phyloP scores from a whole-genome alignment of 2,329 filamentous ascomycete genomes.

The Alternaria ethzedia region DNA sequence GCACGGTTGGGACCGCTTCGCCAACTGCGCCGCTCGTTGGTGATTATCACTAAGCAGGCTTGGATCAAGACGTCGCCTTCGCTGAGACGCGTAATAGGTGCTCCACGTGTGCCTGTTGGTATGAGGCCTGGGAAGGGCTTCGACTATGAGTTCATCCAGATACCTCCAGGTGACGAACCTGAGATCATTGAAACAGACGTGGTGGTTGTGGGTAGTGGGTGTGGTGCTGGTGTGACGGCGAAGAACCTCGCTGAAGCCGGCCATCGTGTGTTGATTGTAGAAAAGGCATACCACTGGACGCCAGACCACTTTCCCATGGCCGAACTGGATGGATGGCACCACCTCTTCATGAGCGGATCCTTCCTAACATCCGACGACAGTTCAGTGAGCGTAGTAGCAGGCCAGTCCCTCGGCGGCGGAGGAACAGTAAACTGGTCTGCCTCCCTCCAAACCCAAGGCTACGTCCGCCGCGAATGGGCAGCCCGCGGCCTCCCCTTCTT shows the following conservation, averaged over 20 bases:
- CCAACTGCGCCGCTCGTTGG: conserved; percentile 62
- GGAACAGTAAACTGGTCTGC: conserved; percentile 87
- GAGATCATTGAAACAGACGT: conserved; percentile 78
- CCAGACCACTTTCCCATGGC: conserved; percentile 77
- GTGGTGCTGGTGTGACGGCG: conserved; percentile 80
- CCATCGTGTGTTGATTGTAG: conserved; percentile 77
- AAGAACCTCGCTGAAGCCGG: conserved; percentile 81
- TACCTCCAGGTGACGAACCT: conserved; percentile 60
- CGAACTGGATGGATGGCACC: conserved; percentile 63
- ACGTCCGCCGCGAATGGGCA: conserved; percentile 83
- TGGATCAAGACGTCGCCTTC: conserved; percentile 64
- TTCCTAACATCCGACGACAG: conserved; percentile 59
- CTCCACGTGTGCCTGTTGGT: conserved; percentile 62
- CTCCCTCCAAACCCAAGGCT: conserved; percentile 71
- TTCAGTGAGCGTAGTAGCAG: conserved; percentile 67
- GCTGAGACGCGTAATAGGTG: conserved; percentile 64
- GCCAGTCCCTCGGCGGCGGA: conserved; percentile 81
- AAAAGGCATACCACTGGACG: conserved; percentile 80
- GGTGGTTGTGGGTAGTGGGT: conserved; percentile 85
- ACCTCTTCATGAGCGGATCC: conserved; percentile 75
- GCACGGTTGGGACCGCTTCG: conserved; percentile 64
- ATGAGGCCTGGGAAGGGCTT: conserved; percentile 60
- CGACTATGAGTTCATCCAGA: conserved; percentile 68
- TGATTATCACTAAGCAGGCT: conserved; percentile 60
- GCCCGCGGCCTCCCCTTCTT: conserved; percentile 74